Percentiles rank a stretch among this genome's conserved stretches.
phyloP scores from a whole-genome alignment of 495 filamentous ascomycete species.

The Neurospora sp. region DNA sequence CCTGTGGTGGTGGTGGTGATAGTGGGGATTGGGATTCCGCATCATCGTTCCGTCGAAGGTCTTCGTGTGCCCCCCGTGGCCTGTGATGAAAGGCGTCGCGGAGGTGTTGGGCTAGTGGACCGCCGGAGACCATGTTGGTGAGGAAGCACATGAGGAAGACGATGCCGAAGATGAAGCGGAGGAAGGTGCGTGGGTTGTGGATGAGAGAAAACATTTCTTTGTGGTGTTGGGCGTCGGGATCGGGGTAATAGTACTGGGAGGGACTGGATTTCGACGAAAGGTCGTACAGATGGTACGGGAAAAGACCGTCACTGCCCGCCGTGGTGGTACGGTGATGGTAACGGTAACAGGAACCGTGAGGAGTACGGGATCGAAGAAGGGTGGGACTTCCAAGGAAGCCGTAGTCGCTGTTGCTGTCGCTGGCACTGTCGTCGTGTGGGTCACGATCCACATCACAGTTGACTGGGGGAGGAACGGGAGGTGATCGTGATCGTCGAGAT shows the following conservation, averaged over 20 bases:
- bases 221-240: not conserved
- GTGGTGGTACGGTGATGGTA: not conserved
- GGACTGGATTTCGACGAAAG: not conserved
- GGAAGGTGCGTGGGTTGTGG: not conserved
- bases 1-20: not conserved
- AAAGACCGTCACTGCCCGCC: not conserved
- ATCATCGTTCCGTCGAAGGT: not conserved
- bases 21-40: not conserved
- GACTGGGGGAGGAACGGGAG: not conserved
- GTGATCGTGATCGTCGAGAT: not conserved
- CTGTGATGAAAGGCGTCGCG: not conserved
- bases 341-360: not conserved
- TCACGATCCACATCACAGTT: not conserved
- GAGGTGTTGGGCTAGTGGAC: not conserved
- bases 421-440: not conserved
- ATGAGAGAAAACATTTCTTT: not conserved
- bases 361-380: not conserved
- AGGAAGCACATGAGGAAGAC: not conserved
- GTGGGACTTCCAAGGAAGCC: not conserved
- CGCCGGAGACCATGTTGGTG: not conserved
- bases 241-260: not conserved
- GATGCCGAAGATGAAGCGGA: not conserved
- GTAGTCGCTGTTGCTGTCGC: not conserved
- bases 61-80: not conserved
- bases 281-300: not conserved